A percentile compares a stretch with the other conserved stretches of the same genome.
Evolutionary conservation across 345 rosid species (phyloP).

Genomic region (Lenwebbia sp.): DNA sequence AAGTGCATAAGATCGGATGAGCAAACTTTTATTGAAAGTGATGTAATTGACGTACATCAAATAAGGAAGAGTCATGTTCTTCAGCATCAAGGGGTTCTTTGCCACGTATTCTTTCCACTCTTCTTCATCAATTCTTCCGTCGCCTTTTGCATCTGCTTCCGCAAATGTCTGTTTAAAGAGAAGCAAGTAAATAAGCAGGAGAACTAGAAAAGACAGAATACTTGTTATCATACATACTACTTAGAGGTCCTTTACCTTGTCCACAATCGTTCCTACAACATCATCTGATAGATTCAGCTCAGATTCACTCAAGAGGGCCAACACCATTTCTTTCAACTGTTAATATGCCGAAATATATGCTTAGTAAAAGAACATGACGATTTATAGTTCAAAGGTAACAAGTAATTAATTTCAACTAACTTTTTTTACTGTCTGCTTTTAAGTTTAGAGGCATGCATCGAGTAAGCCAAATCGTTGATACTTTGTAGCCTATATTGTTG

Average conservation of each 20-base stretch:
- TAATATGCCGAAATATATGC: background rate
- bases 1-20: background rate
- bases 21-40: background rate
- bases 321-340: constrained; percentile 26
- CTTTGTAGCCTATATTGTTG: background rate
- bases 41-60: constrained; percentile 2
- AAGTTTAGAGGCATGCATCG: background rate
- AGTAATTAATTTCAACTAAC: background rate
- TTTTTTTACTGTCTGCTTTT: background rate
- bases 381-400: background rate
- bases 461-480: background rate
- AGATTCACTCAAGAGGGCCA: constrained; percentile 35
- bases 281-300: constrained; percentile 30
- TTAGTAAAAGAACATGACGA: background rate
- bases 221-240: background rate
- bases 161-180: constrained; percentile 10
- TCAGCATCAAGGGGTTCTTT: constrained; percentile 10
- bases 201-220: background rate
- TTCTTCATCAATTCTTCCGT: constrained; percentile 20
- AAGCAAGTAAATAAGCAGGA: background rate
- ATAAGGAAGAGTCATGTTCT: constrained; percentile 29
- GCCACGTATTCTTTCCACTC: constrained; percentile 17
- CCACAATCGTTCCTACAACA: constrained; percentile 11
- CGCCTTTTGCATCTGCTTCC: constrained; percentile 15
- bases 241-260: constrained; percentile 4